Conservation (phyloP, 2,329 filamentous ascomycete genomes). For the Trichophyton mentagrophytes region DNA sequence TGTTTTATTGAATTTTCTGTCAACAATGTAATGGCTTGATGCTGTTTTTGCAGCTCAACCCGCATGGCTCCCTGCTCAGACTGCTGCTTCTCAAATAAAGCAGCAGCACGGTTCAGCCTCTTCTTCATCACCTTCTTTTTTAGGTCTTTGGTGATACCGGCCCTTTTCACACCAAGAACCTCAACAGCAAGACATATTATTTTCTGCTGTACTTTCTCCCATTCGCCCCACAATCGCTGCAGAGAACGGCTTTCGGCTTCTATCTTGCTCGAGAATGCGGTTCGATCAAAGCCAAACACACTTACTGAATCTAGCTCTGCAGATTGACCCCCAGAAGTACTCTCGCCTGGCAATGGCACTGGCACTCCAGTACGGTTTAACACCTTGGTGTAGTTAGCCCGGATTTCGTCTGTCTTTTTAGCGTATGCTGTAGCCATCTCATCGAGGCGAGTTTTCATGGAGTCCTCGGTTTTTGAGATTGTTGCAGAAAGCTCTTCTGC, state of each 20-base stretch:
- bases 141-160: not conserved
- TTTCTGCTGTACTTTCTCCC: slow-evolving; percentile 14
- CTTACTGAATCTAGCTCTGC: not conserved
- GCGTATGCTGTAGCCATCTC: not conserved
- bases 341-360: not conserved
- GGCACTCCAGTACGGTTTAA: not conserved
- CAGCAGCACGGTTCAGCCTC: slow-evolving; percentile 6
- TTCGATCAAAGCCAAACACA: not conserved
- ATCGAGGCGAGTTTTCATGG: slow-evolving; percentile 2
- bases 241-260: slow-evolving; percentile 10
- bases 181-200: slow-evolving; percentile 14
- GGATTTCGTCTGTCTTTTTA: not conserved
- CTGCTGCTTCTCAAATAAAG: not conserved
- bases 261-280: not conserved
- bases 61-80: not conserved
- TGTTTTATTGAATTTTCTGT: slow-evolving; percentile 10
- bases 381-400: not conserved
- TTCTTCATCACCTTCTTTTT: slow-evolving; percentile 5
- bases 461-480: slow-evolving; percentile 7
- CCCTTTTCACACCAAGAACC: slow-evolving; percentile 9
- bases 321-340: not conserved
- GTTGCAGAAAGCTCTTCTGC: slow-evolving; percentile 8
- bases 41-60: slow-evolving; percentile 4
- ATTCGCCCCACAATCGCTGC: slow-evolving; percentile 14
- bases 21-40: slow-evolving; percentile 5